phyloP scores from a whole-genome alignment of 2,329 filamentous ascomycete species.

The Cladosporium cucumerinum region DNA sequence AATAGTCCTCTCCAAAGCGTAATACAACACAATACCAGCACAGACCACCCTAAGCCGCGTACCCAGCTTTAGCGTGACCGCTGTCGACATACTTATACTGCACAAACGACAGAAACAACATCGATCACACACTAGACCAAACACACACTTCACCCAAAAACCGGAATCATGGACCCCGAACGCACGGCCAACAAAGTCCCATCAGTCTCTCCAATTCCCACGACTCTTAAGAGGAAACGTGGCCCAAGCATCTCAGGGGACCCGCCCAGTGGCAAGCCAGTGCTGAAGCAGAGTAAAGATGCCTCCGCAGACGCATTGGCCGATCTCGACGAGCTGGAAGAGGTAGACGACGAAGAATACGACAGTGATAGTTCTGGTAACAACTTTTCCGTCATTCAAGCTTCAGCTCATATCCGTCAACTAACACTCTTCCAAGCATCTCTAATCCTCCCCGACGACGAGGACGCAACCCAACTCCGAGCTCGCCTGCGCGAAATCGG shows the following conservation, averaged over 20 bases:
- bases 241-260: slow-evolving; percentile 15
- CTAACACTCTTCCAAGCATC: neutral
- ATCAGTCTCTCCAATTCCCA: slow-evolving; percentile 6
- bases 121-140: neutral
- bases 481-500: slow-evolving; percentile 11
- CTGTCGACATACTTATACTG: neutral
- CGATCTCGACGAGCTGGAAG: slow-evolving; percentile 1
- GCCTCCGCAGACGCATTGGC: neutral
- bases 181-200: neutral
- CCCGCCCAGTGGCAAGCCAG: slow-evolving; percentile 13
- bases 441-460: neutral
- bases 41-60: neutral
- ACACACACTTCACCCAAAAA: neutral
- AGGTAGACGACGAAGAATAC: neutral
- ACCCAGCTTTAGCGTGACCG: neutral
- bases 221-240: slow-evolving; percentile 15
- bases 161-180: neutral
- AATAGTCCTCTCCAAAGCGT: neutral
- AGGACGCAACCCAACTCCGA: slow-evolving; percentile 9
- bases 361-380: slow-evolving; percentile 9
- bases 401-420: neutral
- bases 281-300: slow-evolving; percentile 5
- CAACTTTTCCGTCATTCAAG: no score
- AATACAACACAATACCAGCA: neutral
- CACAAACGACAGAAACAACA: neutral